A percentile compares a stretch with the other conserved stretches of the same genome.
Conservation (phyloP, 345 rosid species). For the Alliaria petiolata region DNA sequence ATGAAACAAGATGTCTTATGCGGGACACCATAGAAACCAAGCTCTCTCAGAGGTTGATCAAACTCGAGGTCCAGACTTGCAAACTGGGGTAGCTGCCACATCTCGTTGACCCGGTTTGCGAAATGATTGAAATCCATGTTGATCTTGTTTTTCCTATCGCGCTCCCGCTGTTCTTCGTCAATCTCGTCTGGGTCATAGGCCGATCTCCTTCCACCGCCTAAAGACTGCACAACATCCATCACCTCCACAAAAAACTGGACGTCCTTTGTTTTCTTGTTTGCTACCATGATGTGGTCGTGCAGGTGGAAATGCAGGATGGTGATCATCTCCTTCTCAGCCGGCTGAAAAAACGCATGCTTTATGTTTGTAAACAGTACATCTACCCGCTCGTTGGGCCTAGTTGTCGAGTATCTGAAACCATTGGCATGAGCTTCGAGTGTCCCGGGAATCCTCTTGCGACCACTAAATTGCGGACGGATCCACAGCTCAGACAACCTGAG, state of each 20-base stretch:
- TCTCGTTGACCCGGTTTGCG: constrained; percentile 76
- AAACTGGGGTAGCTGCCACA: constrained; percentile 87
- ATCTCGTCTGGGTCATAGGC: constrained; percentile 96
- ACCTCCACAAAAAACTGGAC: constrained; percentile 92
- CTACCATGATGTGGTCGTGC: constrained; percentile 97
- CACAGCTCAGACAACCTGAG: constrained; percentile 74
- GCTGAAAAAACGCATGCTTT: constrained; percentile 92
- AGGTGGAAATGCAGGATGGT: constrained; percentile 82
- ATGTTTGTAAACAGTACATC: constrained; percentile 81
- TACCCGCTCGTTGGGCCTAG: constrained; percentile 77
- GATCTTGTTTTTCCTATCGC: constrained; percentile 79
- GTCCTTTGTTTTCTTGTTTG: constrained; percentile 89
- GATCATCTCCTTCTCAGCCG: constrained; percentile 94
- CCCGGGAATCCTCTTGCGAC: constrained; percentile 86
- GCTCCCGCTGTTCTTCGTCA: constrained; percentile 90
- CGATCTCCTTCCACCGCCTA: constrained; percentile 91
- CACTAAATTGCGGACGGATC: constrained; percentile 87
- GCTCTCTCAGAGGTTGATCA: constrained; percentile 92
- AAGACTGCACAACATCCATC: constrained; percentile 83
- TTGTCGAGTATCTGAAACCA: constrained; percentile 78
- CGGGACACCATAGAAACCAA: constrained; percentile 95
- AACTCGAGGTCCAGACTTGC: constrained; percentile 81
- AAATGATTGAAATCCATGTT: constrained; percentile 83
- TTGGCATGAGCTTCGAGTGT: constrained; percentile 81
- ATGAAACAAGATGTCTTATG: constrained; percentile 75